These are phyloP conservation scores for Monosporascus sp. DNA, from an alignment of 2,329 filamentous ascomycete species.

Conservation along the genomic window DNA sequence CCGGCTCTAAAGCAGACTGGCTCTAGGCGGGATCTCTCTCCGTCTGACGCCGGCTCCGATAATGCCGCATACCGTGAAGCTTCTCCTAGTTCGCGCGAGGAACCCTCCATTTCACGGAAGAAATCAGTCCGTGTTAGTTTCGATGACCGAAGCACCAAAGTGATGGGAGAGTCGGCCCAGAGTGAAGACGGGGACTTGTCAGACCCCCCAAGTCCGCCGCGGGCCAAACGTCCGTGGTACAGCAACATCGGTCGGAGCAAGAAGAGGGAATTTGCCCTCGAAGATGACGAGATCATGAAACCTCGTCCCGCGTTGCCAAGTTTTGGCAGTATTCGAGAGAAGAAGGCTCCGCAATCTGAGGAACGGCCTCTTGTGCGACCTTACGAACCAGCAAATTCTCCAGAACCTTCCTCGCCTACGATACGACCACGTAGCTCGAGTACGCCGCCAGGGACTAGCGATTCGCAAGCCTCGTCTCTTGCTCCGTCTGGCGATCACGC, in stretches of 20 bases:
- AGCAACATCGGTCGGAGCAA: slow-evolving; percentile 41
- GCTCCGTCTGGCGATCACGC: slow-evolving; percentile 55
- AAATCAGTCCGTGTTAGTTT: slow-evolving; percentile 74
- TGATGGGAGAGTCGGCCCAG: slow-evolving; percentile 44
- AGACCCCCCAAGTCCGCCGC: slow-evolving; percentile 31
- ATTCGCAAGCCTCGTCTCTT: slow-evolving; percentile 29
- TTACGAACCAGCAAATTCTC: slow-evolving; percentile 29
- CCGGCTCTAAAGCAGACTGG: slow-evolving; percentile 66
- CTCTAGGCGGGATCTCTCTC: slow-evolving; percentile 46
- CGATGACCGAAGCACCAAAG: slow-evolving; percentile 56
- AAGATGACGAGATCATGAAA: slow-evolving; percentile 67
- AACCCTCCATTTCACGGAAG: slow-evolving; percentile 41
- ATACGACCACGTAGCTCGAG: slow-evolving; percentile 17
- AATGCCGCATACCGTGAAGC: slow-evolving; percentile 28
- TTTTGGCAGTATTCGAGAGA: slow-evolving; percentile 68
- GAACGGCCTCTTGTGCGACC: slow-evolving; percentile 57
- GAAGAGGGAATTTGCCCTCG: slow-evolving; percentile 44
- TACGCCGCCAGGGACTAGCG: slow-evolving; percentile 15
- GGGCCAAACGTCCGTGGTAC: slow-evolving; percentile 46
- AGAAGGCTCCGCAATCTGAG: slow-evolving; percentile 46
- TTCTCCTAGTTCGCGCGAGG: slow-evolving; percentile 27
- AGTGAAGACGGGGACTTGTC: slow-evolving; percentile 34
- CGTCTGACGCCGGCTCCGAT: slow-evolving; percentile 44
- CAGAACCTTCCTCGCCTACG: slow-evolving; percentile 21
- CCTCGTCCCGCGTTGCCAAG: slow-evolving; percentile 68